phyloP scores from a whole-genome alignment of 1,284 basidiomycete genomes.

The Cryptococcus wingfieldii region DNA sequence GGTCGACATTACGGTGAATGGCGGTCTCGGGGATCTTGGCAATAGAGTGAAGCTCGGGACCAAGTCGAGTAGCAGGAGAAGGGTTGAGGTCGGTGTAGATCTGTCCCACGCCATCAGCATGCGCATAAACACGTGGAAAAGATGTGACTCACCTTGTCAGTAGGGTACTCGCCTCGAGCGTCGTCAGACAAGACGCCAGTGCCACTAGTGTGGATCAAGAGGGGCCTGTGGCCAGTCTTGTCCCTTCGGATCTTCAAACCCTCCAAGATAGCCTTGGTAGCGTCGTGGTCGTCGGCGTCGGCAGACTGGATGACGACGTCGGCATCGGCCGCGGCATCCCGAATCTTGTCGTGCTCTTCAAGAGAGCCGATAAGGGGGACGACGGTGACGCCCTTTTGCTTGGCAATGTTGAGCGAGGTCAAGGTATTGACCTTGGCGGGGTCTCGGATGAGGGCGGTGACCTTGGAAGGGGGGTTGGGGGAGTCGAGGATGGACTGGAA shows the following conservation, averaged over 20 bases:
- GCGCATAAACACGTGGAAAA: background rate
- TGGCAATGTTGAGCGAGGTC: constrained; percentile 11
- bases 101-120: constrained; percentile 2
- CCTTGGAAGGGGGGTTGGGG: constrained; percentile 21
- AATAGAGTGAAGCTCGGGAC: constrained; percentile 39
- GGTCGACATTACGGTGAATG: constrained; percentile 37
- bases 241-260: constrained; percentile 42
- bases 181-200: constrained; percentile 44
- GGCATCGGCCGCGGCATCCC: constrained; percentile 29
- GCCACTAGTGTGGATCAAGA: constrained; percentile 49
- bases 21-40: constrained; percentile 27
- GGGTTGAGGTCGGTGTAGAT: constrained; percentile 40
- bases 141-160: constrained; percentile 17
- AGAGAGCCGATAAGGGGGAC: constrained; percentile 33
- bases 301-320: constrained; percentile 46
- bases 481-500: constrained; percentile 31
- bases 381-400: constrained; percentile 16
- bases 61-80: constrained; percentile 15
- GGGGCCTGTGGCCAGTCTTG: constrained; percentile 31
- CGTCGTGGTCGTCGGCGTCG: constrained; percentile 41
- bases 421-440: constrained; percentile 34
- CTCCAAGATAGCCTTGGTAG: constrained; percentile 38
- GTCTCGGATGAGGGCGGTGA: constrained; percentile 40
- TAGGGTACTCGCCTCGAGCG: constrained; percentile 26
- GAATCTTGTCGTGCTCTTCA: constrained; percentile 31